These are phyloP conservation scores for Tolypocladium album DNA, from an alignment of 2,329 filamentous ascomycete species.

Conservation along the genomic window DNA sequence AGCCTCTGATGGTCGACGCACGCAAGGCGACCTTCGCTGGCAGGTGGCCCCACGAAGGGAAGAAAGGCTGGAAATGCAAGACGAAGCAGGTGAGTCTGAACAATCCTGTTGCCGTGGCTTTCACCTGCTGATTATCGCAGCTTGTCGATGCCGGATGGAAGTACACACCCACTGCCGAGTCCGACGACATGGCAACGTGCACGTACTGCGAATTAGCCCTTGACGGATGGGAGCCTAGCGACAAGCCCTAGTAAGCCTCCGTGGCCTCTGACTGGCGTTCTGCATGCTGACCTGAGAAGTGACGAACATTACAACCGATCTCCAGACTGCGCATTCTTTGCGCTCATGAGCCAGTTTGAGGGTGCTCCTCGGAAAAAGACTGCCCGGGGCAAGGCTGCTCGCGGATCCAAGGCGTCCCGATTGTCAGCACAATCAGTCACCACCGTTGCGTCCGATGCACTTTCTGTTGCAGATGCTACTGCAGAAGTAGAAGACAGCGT, in stretches of 20 bases:
- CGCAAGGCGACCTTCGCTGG: slow-evolving; percentile 74
- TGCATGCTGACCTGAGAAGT: slow-evolving; percentile 32
- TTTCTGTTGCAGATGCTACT: slow-evolving; percentile 35
- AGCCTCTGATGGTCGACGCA: slow-evolving; percentile 61
- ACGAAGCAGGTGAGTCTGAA: slow-evolving; percentile 60
- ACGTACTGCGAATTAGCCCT: slow-evolving; percentile 82
- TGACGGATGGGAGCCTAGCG: slow-evolving; percentile 88
- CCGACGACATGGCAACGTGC: slow-evolving; percentile 83
- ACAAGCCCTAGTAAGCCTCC: slow-evolving; percentile 66
- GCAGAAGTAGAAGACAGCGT: slow-evolving; percentile 47
- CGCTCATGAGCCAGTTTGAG: slow-evolving; percentile 48
- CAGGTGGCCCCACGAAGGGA: slow-evolving; percentile 81
- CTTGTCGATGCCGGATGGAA: slow-evolving; percentile 91
- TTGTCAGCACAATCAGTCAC: slow-evolving; percentile 47
- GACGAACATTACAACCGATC: slow-evolving; percentile 78
- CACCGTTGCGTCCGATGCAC: slow-evolving; percentile 37
- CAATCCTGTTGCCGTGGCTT: not conserved
- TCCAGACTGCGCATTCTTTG: slow-evolving; percentile 74
- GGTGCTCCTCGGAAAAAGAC: slow-evolving; percentile 41
- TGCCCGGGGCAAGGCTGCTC: slow-evolving; percentile 39
- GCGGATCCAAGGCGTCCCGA: slow-evolving; percentile 60
- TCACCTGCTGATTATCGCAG: slow-evolving; percentile 27
- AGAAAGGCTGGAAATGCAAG: slow-evolving; percentile 83
- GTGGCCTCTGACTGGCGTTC: not conserved
- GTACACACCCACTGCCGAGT: slow-evolving; percentile 75